Evolutionary conservation across 2,329 filamentous ascomycete genomes (phyloP), one percentile per base, ranked within the genome.

Genomic region (Fusarium beomiforme): DNA sequence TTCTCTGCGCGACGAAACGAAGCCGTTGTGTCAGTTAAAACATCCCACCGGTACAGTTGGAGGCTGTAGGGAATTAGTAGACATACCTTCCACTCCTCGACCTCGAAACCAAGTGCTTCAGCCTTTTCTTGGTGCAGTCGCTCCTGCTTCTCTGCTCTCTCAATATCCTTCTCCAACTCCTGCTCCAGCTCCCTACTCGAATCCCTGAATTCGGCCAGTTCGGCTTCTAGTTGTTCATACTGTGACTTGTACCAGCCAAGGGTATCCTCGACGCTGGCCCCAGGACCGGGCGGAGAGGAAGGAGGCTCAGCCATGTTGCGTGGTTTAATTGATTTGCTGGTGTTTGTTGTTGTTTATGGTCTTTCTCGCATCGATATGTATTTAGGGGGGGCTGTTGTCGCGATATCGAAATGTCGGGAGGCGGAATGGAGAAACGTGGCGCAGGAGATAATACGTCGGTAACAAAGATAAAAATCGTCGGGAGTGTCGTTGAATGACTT

Each of bases 51-150:
- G 8, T 42, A 42, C 14, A 39, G 14, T 47, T 47, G 24, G 47
- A 36, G 37, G 37, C 31, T 26, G 47, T 51, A 36, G 51, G 50
- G 31, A 53, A 42, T 54, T 37, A 44, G 46, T 54, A 46, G 46
- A 75, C 88, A 81, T 85, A 95, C 94, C 91, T 98, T 98, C 96
- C 96, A 99, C 83, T 99, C 96, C 64, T 98, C 94, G 1, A 96
- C 95, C 81, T 98, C 95, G 78, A 94, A 99, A 53, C 88, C 90
- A 70, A 97, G 82, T 39, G 87, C 88, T 81, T 98, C 95, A 2
- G 93, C 92, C 84, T 95, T 97, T 81, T 97, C 92, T 80, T 95
- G 91, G 75, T 98, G 83, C 71, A 90, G 86, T 70, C 94, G 89
- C 83, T 98, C 95, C 76, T 94, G 90, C 85, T 97, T 97, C 85